Conservation (phyloP, 768 basidiomycete genomes). For the Gelatoporia subvermispora region DNA sequence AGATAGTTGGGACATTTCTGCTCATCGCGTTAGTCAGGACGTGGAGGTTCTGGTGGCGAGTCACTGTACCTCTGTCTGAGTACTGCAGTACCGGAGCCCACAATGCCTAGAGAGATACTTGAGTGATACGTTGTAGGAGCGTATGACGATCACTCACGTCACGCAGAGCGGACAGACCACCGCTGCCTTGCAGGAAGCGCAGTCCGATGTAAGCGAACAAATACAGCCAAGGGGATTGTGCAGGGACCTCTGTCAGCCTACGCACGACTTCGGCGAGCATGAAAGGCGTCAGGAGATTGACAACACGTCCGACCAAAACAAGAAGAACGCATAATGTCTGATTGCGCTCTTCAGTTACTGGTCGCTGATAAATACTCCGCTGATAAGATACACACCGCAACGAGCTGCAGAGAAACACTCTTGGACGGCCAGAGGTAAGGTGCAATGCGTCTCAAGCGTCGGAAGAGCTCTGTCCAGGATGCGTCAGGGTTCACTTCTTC, state of each 20-base stretch:
- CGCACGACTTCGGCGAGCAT: conserved; percentile 62
- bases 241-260: conserved; percentile 42
- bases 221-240: conserved; percentile 55
- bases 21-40: background rate
- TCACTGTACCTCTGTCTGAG: conserved; percentile 58
- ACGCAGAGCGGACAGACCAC: conserved; percentile 67
- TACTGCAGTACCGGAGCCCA: conserved; percentile 91
- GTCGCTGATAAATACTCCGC: background rate
- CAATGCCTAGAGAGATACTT: conserved; percentile 42
- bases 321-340: conserved; percentile 67
- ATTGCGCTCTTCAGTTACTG: background rate
- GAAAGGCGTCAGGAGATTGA: conserved; percentile 69
- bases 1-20: conserved; percentile 83
- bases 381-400: conserved; percentile 45
- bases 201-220: conserved; percentile 65
- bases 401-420: conserved; percentile 56
- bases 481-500: conserved; percentile 58
- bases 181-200: conserved; percentile 71
- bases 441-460: conserved; percentile 56
- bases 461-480: conserved; percentile 65
- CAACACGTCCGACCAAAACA: conserved; percentile 67
- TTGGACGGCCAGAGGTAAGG: conserved; percentile 87
- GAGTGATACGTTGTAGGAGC: background rate
- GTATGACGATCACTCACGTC: conserved; percentile 19
- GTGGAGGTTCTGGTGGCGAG: no score